Percentiles rank a stretch among this genome's conserved stretches.
These are phyloP conservation scores for Hondaea fermentalgiana DNA, from an alignment of 108 stramenopile species.

Conservation along the genomic window DNA sequence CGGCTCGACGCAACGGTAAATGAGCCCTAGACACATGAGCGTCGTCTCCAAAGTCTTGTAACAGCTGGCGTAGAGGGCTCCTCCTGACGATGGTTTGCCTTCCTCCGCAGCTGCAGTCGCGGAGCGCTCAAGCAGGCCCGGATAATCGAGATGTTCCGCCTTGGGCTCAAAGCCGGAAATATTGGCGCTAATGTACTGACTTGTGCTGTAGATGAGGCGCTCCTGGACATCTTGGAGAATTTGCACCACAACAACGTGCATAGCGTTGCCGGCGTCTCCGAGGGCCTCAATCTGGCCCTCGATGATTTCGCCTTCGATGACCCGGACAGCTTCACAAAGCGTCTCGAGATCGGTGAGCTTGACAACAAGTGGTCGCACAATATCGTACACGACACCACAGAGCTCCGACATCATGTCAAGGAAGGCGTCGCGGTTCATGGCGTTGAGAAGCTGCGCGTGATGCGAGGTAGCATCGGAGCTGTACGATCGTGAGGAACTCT, in stretches of 20 bases:
- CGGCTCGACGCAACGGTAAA: constrained; percentile 10
- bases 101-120: background rate
- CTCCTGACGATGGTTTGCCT: background rate
- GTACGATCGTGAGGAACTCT: background rate
- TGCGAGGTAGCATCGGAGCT: background rate
- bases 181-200: background rate
- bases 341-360: background rate
- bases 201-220: background rate
- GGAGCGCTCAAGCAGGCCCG: background rate
- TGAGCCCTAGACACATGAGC: background rate
- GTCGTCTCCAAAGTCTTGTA: background rate
- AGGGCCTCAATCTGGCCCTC: background rate
- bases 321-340: background rate
- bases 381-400: background rate
- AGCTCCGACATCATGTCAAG: background rate
- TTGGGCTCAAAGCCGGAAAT: background rate
- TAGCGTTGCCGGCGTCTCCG: background rate
- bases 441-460: background rate
- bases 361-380: background rate
- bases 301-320: constrained; percentile 5
- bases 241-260: background rate
- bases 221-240: constrained; percentile 10
- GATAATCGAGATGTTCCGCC: background rate
- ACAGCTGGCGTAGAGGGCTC: background rate
- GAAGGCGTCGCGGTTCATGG: background rate